These are phyloP conservation scores for Shiraia sp. DNA, from an alignment of 2,329 filamentous ascomycete genomes.

Conservation along the genomic window DNA sequence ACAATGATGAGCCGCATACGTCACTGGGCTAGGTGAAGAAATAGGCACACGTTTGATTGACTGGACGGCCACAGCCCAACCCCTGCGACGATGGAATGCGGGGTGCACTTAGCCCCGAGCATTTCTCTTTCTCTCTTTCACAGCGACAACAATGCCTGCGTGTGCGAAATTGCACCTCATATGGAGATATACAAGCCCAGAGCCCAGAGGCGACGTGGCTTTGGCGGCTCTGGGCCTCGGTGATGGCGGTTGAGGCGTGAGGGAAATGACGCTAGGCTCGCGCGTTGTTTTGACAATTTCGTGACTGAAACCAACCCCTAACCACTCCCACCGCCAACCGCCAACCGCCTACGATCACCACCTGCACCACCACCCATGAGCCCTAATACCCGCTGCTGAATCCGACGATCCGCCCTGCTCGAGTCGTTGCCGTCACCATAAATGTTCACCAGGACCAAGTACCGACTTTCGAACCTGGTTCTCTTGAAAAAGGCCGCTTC, in stretches of 20 bases:
- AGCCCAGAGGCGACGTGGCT: constrained; percentile 3
- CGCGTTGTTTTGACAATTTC: constrained; percentile 35
- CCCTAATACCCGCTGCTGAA: background rate
- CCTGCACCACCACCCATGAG: constrained; percentile 3
- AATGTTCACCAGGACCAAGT: constrained; percentile 11
- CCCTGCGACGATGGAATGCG: constrained; percentile 11
- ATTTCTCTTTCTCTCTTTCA: background rate
- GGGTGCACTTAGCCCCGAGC: constrained; percentile 3
- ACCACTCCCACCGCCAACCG: constrained; percentile 28
- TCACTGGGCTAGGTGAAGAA: constrained; percentile 7
- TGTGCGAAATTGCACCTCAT: too few species aligned
- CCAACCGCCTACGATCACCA: constrained; percentile 17
- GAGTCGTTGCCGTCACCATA: too few species aligned
- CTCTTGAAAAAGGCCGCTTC: constrained; percentile 7
- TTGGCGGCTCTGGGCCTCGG: constrained; percentile 8
- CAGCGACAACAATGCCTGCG: background rate
- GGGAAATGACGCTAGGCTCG: constrained; percentile 23
- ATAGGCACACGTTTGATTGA: constrained; percentile 9
- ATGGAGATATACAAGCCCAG: background rate
- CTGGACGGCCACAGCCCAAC: constrained; percentile 2
- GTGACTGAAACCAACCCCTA: constrained; percentile 35
- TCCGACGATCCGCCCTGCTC: too few species aligned
- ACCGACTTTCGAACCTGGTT: constrained; percentile 8
- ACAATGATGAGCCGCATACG: constrained; percentile 5
- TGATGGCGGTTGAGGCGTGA: constrained; percentile 7